These are phyloP conservation scores for Aotearoamyces nothofagi DNA, from an alignment of 2,329 filamentous ascomycete species.

Conservation along the genomic window DNA sequence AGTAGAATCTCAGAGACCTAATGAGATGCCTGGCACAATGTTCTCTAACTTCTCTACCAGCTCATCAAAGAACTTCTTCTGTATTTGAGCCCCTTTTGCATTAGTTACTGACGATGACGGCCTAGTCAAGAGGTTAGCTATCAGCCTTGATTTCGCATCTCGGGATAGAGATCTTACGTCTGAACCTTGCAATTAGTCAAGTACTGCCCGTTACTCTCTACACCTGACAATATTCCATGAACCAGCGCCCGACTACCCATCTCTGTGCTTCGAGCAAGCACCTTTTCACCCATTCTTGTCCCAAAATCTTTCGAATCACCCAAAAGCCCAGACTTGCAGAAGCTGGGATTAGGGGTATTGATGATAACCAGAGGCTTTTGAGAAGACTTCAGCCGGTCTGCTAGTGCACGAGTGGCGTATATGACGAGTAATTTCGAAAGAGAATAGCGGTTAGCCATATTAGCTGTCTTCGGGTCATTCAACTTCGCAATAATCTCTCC, in stretches of 20 bases:
- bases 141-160: too few species aligned
- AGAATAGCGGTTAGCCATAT: constrained; percentile 22
- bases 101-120: constrained; percentile 18
- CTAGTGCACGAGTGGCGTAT: constrained; percentile 21
- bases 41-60: constrained; percentile 26
- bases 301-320: constrained; percentile 9
- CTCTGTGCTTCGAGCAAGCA: constrained; percentile 23
- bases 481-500: constrained; percentile 4
- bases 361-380: too few species aligned
- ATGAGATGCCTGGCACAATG: constrained; percentile 24
- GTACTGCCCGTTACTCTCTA: constrained; percentile 26
- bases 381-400: too few species aligned
- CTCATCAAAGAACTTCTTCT: constrained; percentile 26
- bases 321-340: constrained; percentile 27
- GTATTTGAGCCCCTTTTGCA: constrained; percentile 21
- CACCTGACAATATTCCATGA: constrained; percentile 21
- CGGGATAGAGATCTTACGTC: too few species aligned
- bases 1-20: constrained; percentile 24
- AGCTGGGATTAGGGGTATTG: constrained; percentile 25
- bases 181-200: constrained; percentile 21
- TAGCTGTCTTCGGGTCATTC: constrained; percentile 5
- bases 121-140: too few species aligned
- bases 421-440: constrained; percentile 21
- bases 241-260: constrained; percentile 25
- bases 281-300: neutral